Base-by-base conservation (phyloP, 1,284 basidiomycete species). In the Cutaneotrichosporon sp. region DNA sequence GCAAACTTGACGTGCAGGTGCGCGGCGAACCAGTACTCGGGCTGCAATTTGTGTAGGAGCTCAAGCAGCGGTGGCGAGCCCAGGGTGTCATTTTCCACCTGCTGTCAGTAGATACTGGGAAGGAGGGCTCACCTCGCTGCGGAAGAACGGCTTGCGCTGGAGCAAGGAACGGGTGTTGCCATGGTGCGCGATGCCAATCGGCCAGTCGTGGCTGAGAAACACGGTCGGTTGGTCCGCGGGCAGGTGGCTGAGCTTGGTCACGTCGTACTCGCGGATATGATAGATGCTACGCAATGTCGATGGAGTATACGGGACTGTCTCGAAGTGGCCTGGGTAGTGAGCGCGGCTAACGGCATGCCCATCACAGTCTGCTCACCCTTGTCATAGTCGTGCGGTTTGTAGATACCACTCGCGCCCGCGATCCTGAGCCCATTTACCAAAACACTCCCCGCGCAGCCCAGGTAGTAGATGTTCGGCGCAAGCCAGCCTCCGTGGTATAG, bases 191-290 rank as follows among this genome's bases (percentile, higher is more conserved):
- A 98, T 93, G 1, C 81, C 81, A 44, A 84, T 82, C 0, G 96
- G 96, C 96, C 94, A 98, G 75, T 98, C 94, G 70, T 98, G 96
- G 1, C 91, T 96, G 19, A 98, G 77, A 74, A 97, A 88, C 27
- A 97, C 81, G 35, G 85, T 27, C 46, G 61, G 49, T 42, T 41
- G n/a, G 22, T 38, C 5, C 12, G 27, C 41, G 8, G 63, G 48
- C 0, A 63, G 54, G 60, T 64, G 50, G 27, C 87, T 86, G 7
- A 97, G 77, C 52, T 87, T 84, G 29, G 82, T 79, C 17, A 97
- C 80, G 61, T 87, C 88, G 74, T 86, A 97, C 70, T 90, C 83
- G 34, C 96, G 84, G 31, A 88, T 85, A 68, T 99, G 94, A 67
- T 98, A 98, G 42, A 90, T 84, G 61, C 88, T 92, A 32, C 91